A percentile compares a stretch with the other conserved stretches of the same genome.
Conservation (phyloP, 768 basidiomycete genomes). For the Leccinellum rugosiceps region DNA sequence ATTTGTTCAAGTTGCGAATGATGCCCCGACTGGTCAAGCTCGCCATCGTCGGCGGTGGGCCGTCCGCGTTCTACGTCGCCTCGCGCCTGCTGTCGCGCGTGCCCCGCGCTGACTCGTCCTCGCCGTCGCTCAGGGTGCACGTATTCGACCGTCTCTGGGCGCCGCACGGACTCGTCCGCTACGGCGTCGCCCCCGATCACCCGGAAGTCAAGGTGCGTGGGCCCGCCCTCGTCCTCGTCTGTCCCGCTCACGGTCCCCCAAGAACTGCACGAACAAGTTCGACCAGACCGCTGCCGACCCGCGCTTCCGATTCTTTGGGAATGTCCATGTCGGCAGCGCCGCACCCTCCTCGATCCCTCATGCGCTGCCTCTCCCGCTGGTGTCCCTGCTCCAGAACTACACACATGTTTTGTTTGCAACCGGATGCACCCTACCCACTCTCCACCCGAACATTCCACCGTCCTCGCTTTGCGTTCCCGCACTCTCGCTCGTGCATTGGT, state of each 20-base stretch:
- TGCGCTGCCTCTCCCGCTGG: constrained; percentile 55
- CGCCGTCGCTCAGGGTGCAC: constrained; percentile 58
- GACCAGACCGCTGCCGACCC: constrained; percentile 75
- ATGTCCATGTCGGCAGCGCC: constrained; percentile 58
- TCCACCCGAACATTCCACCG: constrained; percentile 52
- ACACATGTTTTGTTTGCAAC: constrained; percentile 85
- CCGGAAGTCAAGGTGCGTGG: constrained; percentile 85
- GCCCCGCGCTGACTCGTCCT: constrained; percentile 33
- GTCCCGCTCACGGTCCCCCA: constrained; percentile 8
- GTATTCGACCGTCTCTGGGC: constrained; percentile 92
- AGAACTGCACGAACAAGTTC: constrained; percentile 98
- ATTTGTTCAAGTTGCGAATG: constrained; percentile 33
- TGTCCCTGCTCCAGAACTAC: constrained; percentile 66
- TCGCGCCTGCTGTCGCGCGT: constrained; percentile 73
- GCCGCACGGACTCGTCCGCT: constrained; percentile 92
- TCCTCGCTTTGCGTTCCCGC: constrained; percentile 62
- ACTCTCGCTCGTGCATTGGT: constrained; percentile 90
- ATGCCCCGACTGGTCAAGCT: constrained; percentile 52
- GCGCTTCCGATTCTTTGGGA: constrained; percentile 88
- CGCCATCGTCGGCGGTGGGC: constrained; percentile 91
- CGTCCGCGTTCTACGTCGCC: constrained; percentile 95
- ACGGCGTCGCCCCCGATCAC: constrained; percentile 97
- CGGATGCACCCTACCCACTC: constrained; percentile 68
- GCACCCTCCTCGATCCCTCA: constrained; percentile 45
- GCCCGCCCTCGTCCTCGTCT: neutral